These are phyloP conservation scores for Penicillium sclerotiorum DNA, from an alignment of 2,329 filamentous ascomycete genomes.

Conservation along the genomic window DNA sequence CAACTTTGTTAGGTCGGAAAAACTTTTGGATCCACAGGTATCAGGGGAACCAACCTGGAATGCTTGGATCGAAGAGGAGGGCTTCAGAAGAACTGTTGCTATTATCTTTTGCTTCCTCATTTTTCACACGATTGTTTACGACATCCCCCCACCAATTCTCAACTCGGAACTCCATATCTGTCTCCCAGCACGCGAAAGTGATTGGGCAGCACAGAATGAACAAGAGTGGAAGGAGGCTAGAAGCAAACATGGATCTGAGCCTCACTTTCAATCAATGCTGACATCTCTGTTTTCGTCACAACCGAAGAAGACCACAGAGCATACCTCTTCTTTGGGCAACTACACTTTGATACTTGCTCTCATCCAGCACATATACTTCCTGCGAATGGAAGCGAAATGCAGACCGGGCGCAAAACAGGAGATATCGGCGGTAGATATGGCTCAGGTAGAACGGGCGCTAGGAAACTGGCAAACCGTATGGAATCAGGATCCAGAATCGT, in stretches of 20 bases:
- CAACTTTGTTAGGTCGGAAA: conserved; percentile 26
- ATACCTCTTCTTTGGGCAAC: conserved; percentile 57
- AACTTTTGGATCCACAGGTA: conserved; percentile 16
- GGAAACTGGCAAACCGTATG: conserved; percentile 48
- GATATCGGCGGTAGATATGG: neutral
- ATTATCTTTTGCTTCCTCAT: conserved; percentile 22
- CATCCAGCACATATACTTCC: conserved; percentile 70
- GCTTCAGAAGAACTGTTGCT: conserved; percentile 16
- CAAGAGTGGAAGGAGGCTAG: conserved; percentile 5
- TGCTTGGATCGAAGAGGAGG: conserved; percentile 15
- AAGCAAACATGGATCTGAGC: neutral
- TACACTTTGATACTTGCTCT: conserved; percentile 71
- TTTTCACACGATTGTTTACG: conserved; percentile 21
- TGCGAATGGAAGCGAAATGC: conserved; percentile 49
- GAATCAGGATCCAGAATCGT: conserved; percentile 44
- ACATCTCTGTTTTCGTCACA: neutral
- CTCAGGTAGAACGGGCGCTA: conserved; percentile 47
- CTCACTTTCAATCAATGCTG: conserved; percentile 4
- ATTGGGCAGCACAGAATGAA: conserved; percentile 13
- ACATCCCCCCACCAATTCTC: conserved; percentile 16
- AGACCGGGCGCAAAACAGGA: neutral
- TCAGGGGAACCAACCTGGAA: conserved; percentile 14
- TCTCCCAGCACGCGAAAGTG: conserved; percentile 12
- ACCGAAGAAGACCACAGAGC: neutral
- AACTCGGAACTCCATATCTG: conserved; percentile 14